These are phyloP conservation scores for Epithemia pelagica DNA, from an alignment of 108 stramenopile species.

Conservation along the genomic window DNA sequence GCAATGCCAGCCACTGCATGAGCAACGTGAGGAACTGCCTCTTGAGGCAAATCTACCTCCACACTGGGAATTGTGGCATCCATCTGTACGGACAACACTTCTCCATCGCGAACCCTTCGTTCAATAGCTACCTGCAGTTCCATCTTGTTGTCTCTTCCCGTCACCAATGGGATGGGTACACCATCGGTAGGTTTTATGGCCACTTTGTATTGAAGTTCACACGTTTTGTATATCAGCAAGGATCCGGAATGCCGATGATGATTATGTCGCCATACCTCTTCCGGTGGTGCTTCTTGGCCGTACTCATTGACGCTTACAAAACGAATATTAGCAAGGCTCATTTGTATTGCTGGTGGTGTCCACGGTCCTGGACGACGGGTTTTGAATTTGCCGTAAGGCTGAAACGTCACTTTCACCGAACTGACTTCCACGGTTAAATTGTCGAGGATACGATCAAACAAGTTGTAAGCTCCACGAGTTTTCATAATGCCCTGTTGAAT, in stretches of 20 bases:
- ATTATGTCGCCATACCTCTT: constrained; percentile 72
- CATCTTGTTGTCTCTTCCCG: constrained; percentile 19
- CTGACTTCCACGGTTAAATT: constrained; percentile 61
- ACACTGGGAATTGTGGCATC: constrained; percentile 51
- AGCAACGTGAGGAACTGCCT: constrained; percentile 23
- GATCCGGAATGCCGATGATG: constrained; percentile 23
- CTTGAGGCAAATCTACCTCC: constrained; percentile 38
- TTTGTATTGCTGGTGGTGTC: constrained; percentile 51
- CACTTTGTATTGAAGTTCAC: constrained; percentile 30
- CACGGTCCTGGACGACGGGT: constrained; percentile 52
- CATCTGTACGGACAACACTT: constrained; percentile 48
- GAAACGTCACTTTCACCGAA: constrained; percentile 38
- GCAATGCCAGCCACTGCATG: constrained; percentile 27
- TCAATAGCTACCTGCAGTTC: constrained; percentile 57
- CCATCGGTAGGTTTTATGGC: not conserved
- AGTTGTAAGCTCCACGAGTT: constrained; percentile 31
- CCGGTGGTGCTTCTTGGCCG: constrained; percentile 56
- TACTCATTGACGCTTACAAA: constrained; percentile 51
- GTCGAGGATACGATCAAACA: constrained; percentile 69
- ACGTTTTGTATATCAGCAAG: constrained; percentile 59
- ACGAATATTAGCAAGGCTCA: constrained; percentile 37
- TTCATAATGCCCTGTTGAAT: constrained; percentile 2
- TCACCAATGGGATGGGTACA: not conserved
- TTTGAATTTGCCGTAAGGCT: constrained; percentile 71
- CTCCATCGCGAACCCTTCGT: constrained; percentile 58